phyloP scores from a whole-genome alignment of 768 basidiomycete genomes.

The Trametes sanguinea region DNA sequence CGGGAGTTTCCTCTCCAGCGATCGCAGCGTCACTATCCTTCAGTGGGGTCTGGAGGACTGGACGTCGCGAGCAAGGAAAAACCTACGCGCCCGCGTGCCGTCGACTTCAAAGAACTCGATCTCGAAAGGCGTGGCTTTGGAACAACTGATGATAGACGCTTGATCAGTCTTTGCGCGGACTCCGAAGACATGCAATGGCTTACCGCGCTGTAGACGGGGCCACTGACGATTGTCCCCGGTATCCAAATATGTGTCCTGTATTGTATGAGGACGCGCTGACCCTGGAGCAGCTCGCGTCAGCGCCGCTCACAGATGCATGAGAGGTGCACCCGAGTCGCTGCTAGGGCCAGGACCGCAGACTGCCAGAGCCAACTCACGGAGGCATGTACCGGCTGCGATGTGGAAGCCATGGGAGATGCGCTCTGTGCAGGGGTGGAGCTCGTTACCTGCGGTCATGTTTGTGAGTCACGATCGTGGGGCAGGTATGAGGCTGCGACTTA shows the following conservation, averaged over 20 bases:
- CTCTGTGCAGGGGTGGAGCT: too few species aligned
- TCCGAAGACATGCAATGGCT: not conserved
- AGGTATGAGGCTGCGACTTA: too few species aligned
- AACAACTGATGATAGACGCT: not conserved
- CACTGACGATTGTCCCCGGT: slow-evolving; percentile 2
- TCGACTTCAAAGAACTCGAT: slow-evolving; percentile 7
- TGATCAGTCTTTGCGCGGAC: not conserved
- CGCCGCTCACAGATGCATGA: too few species aligned
- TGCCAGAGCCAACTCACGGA: too few species aligned
- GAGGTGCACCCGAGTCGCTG: too few species aligned
- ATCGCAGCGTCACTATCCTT: not conserved
- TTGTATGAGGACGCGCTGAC: slow-evolving; percentile 8
- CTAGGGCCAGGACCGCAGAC: too few species aligned
- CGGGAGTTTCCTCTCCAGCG: too few species aligned
- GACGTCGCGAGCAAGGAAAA: slow-evolving; percentile 14
- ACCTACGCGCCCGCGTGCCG: not conserved
- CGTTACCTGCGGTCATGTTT: too few species aligned
- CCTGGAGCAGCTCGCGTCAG: not conserved
- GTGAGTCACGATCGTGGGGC: too few species aligned
- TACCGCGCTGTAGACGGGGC: slow-evolving; percentile 4
- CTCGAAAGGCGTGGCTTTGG: not conserved
- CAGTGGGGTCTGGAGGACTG: not conserved
- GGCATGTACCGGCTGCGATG: too few species aligned
- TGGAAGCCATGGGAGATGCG: too few species aligned
- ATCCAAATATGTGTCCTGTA: slow-evolving; percentile 17